A percentile compares a stretch with the other conserved stretches of the same genome.
Evolutionary conservation across 2,329 filamentous ascomycete species (phyloP).

Genomic region (Bipolaris victoriae): DNA sequence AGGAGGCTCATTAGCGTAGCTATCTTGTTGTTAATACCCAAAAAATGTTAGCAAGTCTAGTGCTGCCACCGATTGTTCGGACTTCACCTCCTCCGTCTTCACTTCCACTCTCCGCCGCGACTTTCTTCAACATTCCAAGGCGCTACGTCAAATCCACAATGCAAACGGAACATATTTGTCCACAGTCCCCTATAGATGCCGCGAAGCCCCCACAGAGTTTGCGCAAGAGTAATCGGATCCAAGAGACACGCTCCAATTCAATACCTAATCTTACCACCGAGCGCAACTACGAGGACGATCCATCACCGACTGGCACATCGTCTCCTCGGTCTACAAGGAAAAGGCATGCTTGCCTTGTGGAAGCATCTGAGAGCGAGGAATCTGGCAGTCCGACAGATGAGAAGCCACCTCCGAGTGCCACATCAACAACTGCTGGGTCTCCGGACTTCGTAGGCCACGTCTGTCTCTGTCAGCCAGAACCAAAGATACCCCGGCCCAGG

Average conservation of each 20-base stretch:
- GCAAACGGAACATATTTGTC: conserved; percentile 30
- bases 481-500: conserved; percentile 72
- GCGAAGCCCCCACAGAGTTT: conserved; percentile 28
- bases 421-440: conserved; percentile 34
- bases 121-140: conserved; percentile 44
- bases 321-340: conserved; percentile 36
- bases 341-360: conserved; percentile 30
- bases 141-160: conserved; percentile 45
- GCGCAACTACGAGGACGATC: conserved; percentile 27
- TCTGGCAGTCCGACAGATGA: conserved; percentile 24
- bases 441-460: conserved; percentile 56
- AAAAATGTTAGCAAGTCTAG: conserved; percentile 45
- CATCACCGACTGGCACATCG: conserved; percentile 19
- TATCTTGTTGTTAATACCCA: conserved; percentile 30
- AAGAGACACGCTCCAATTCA: conserved; percentile 33
- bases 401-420: conserved; percentile 31
- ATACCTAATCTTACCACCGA: conserved; percentile 22
- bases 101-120: conserved; percentile 35
- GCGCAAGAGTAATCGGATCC: conserved; percentile 39
- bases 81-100: conserved; percentile 24
- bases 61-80: conserved; percentile 41
- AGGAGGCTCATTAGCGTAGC: conserved; percentile 38
- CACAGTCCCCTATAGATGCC: conserved; percentile 28
- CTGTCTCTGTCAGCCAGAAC: conserved; percentile 73
- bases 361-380: conserved; percentile 25